Evolutionary conservation across 1,284 basidiomycete species (phyloP), one percentile per base, ranked within the genome.

Genomic region (Leccinum huronense): DNA sequence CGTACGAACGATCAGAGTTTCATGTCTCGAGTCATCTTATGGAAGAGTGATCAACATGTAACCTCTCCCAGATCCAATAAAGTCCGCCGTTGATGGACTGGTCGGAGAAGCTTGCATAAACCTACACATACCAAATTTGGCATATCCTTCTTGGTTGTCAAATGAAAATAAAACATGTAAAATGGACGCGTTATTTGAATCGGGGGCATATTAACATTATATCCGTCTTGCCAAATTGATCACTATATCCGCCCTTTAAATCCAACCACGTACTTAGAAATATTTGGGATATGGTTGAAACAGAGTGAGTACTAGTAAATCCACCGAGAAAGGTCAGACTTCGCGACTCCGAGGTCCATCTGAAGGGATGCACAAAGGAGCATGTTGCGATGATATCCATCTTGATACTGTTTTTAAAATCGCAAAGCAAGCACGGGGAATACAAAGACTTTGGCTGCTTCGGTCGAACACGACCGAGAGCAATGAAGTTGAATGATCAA

Each of bases 41-140:
- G 57, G 23, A 57, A 36, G 57, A 38, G 23, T 19, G 19, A 36
- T 57, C 16, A 34, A n/a, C 19, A 36, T 38, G 23, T 34, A 19
- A 19, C 19, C 19, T n/a, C 57, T 40, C 14, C 36, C 55, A 36
- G 19, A 57, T 57, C 16, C 36, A 34, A 38, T 23, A n/a, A 19
- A 34, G 33, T 23, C 33, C 56, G 33, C 31, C 54, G n/a, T 57
- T 57, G 23, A 30, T 54, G 27, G n/a, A 36, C 7, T 45, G 2
- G 23, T 27, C 3, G 61, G 60, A 57, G 30, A n/a, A 30, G 51
- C 45, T n/a, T 19, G 4, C 36, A 40, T 2, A 60, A 63, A 71
- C 75, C 73, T 66, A 77, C 67, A 65, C 64, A 66, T 76, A 69
- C 75, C 56, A 73, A 70, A 76, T 75, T 63, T 67, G 73, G 75